These are phyloP conservation scores for Aspergillus hancockii DNA, from an alignment of 495 filamentous ascomycete genomes.

Conservation along the genomic window DNA sequence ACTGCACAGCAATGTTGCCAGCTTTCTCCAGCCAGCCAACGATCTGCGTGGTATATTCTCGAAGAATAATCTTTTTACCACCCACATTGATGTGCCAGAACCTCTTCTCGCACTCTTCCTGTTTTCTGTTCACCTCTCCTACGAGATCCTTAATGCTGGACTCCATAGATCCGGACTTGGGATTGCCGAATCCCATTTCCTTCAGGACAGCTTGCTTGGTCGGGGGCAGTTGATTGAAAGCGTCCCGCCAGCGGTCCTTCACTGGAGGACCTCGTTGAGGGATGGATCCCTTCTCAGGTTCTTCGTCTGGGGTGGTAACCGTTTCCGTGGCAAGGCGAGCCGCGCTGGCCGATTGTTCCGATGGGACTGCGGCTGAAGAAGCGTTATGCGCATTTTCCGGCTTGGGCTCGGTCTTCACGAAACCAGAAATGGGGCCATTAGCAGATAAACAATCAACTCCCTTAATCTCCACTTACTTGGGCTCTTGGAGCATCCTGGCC, in stretches of 20 bases:
- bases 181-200: constrained; percentile 1
- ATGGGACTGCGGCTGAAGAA: too few relatives aligned
- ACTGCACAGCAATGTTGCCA: constrained; percentile 18
- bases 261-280: too few relatives aligned
- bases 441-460: too few relatives aligned
- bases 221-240: background rate
- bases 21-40: constrained; percentile 17
- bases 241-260: background rate
- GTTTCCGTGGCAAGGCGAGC: too few relatives aligned
- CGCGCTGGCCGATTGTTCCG: too few relatives aligned
- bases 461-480: too few relatives aligned
- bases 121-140: background rate
- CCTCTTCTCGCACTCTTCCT: constrained; percentile 10
- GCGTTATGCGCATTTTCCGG: too few relatives aligned
- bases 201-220: background rate
- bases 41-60: constrained; percentile 12
- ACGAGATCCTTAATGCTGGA: constrained; percentile 10
- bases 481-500: too few relatives aligned
- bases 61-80: constrained; percentile 4
- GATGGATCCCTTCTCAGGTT: too few relatives aligned
- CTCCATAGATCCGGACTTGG: background rate
- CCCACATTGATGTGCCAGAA: constrained; percentile 11
- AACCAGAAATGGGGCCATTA: too few relatives aligned
- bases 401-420: too few relatives aligned
- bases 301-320: too few relatives aligned